phyloP scores from a whole-genome alignment of 2,329 filamentous ascomycete species.

The Colletotrichum costaricense region DNA sequence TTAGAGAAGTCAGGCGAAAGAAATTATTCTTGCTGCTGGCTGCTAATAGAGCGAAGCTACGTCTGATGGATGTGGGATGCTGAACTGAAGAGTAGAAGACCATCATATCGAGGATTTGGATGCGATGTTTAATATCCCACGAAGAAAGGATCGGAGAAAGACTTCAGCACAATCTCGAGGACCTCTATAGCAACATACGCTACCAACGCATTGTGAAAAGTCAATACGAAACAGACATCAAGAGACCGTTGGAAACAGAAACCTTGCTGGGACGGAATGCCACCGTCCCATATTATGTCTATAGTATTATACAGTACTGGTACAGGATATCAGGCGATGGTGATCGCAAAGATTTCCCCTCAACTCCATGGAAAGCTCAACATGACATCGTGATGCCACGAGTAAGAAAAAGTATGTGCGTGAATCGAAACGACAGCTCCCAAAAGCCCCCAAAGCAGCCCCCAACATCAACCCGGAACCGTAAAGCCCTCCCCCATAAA shows the following conservation, averaged over 20 bases:
- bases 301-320: slow-evolving; percentile 32
- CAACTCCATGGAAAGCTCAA: slow-evolving; percentile 20
- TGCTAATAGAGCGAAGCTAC: not conserved
- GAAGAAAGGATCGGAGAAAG: not conserved
- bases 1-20: not conserved
- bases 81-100: not conserved
- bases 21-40: not conserved
- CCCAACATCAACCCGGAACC: not conserved
- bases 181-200: not conserved
- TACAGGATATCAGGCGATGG: slow-evolving; percentile 28
- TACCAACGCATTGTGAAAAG: not conserved
- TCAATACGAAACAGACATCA: not conserved
- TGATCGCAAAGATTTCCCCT: slow-evolving; percentile 17
- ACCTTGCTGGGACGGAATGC: not conserved
- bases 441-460: not conserved
- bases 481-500: not conserved
- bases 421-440: slow-evolving; percentile 17
- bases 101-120: not conserved
- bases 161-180: not conserved
- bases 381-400: slow-evolving; percentile 15
- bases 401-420: slow-evolving; percentile 24
- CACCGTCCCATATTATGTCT: slow-evolving; percentile 4
- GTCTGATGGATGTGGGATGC: not conserved
- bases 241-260: not conserved
- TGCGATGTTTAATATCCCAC: not conserved